These are phyloP conservation scores for Amaranthus cruentus DNA, from an alignment of 148 eudicot species.

Conservation along the genomic window DNA sequence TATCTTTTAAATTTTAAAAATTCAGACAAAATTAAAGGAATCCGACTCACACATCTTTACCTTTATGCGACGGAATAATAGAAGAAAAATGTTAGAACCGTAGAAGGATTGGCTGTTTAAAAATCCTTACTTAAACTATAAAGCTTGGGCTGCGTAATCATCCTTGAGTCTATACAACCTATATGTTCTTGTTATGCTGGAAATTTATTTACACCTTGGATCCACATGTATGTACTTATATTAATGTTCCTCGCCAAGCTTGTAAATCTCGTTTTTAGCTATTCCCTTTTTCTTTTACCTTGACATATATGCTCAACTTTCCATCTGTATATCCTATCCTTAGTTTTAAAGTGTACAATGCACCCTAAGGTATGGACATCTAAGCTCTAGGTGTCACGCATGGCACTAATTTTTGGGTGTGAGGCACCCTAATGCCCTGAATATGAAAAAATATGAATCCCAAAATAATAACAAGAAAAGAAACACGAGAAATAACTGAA, in stretches of 20 bases:
- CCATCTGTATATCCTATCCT: neutral
- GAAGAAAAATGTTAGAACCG: neutral
- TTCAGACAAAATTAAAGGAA: neutral
- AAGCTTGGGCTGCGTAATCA: neutral
- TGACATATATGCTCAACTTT: neutral
- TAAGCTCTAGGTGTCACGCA: too few species aligned
- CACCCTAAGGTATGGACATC: too few species aligned
- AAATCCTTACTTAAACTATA: neutral
- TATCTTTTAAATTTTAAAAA: neutral
- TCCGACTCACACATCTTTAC: neutral
- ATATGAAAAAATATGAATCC: too few species aligned
- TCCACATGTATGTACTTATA: neutral
- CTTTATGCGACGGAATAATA: neutral
- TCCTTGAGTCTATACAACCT: too few species aligned
- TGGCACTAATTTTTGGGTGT: too few species aligned
- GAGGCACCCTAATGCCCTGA: too few species aligned
- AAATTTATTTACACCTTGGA: neutral
- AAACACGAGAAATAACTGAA: too few species aligned
- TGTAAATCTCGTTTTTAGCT: neutral
- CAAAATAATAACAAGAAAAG: too few species aligned
- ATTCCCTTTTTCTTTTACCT: neutral
- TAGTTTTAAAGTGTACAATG: too few species aligned
- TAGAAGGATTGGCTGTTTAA: neutral
- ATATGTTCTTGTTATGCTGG: neutral
- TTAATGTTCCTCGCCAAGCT: neutral